Evolutionary conservation across 805 yeast species (phyloP), one percentile per base, ranked within the genome.

Genomic region (Tetrapisispora fleetii): DNA sequence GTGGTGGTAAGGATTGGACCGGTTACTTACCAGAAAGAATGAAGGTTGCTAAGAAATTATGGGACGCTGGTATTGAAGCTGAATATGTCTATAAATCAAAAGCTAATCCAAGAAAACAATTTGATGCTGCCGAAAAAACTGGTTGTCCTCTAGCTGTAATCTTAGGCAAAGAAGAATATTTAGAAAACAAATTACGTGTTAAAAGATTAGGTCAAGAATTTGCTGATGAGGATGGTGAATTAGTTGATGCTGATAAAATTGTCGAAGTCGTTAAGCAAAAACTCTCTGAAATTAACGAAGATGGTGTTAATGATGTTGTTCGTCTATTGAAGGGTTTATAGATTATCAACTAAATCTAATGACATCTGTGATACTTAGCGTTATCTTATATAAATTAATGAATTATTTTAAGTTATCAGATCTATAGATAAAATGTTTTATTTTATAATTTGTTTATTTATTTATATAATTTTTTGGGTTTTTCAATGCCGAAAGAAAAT

Each of bases 1-100:
- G 99, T 56, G 98, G 97, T 60, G 99, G 98, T 60, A 85, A 85
- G 58, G 95, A 84, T 52, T 90, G 97, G 97, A 80, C 75, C 51
- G 99, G 98, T 7, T 88, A 86, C 71, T 72, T 93, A 60, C 78
- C 81, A 50, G 97, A 93, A 71, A 83, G 99, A 72, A 89, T 93
- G 96, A 59, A 76, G 30, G 77, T 93, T 43, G 80, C 96, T 47
- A 83, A 87, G 60, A 67, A 73, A 58, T 76, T 93, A 58, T 93
- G 99, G 99, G 74, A 73, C 38, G 84, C 83, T 9, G 96, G 93
- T 35, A 81, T 93, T 54, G 95, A 87, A 64, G 75, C 95, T 43
- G 99, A 93, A 71, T 95, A 81, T 67, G 75, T 91, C 52, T 93
- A 87, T 74, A 93, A 93, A 69, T 78, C 87, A 48, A 93, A 93